A percentile compares a stretch with the other conserved stretches of the same genome.
Conservation (phyloP, 805 yeast genomes). For the Lipomyces orientalis region DNA sequence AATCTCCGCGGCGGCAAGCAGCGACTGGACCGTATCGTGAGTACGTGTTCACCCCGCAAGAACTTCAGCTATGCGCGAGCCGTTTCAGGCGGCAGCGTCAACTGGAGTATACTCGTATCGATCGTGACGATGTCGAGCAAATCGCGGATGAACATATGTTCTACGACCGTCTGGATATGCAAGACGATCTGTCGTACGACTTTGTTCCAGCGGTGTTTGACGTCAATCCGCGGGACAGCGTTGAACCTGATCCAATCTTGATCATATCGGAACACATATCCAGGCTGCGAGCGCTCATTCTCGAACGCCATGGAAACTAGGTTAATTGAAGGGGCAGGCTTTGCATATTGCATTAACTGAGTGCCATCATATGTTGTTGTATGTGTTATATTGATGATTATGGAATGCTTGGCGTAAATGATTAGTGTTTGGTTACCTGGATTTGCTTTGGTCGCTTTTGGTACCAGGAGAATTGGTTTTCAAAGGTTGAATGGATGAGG, state of each 20-base stretch:
- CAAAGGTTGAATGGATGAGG: neutral
- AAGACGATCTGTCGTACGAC: neutral
- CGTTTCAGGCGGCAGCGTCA: neutral
- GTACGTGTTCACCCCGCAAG: neutral
- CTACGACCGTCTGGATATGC: neutral
- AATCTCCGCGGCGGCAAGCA: neutral
- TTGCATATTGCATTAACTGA: neutral
- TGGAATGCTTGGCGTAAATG: neutral
- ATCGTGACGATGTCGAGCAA: neutral
- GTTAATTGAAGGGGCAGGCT: neutral
- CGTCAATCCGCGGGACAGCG: neutral
- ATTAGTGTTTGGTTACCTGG: neutral
- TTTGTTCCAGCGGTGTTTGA: neutral
- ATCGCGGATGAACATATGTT: constrained; percentile 1
- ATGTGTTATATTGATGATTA: neutral
- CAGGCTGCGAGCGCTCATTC: neutral
- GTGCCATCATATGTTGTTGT: neutral
- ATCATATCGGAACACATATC: neutral
- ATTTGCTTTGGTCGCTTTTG: neutral
- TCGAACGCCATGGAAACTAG: neutral
- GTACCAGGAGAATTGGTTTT: neutral
- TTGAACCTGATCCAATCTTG: neutral
- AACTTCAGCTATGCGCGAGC: neutral
- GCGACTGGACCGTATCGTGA: neutral
- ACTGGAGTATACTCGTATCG: neutral